Evolutionary conservation across 371 early-diverging fungal genomes (phyloP), one percentile per base, ranked within the genome.

Genomic region (Mortierella sp.): DNA sequence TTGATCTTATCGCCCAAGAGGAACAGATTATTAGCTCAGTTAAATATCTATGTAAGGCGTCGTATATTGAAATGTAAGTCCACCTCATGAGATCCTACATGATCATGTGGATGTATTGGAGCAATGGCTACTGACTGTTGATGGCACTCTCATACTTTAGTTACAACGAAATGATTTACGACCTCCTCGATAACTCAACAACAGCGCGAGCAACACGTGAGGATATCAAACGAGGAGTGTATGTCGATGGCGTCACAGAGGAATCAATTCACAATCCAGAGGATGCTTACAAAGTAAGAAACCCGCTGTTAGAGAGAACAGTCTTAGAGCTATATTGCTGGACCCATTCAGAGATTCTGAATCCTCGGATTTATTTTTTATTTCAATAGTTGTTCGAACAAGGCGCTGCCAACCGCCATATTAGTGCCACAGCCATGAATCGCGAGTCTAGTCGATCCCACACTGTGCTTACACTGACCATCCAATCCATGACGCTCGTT

Each of bases 121-220:
- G 15, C 40, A 40, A 10, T 40, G 13, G 10, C 40, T 15, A 10
- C 40, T 40, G 40, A 40, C 40, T 40, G 15, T 40, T n/a, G 17
- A 45, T n/a, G 10, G n/a, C n/a, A 6, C 3, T 45, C n/a, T 17
- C 17, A 45, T 45, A 45, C 10, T 45, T 45, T 79, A 80, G 81
- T 57, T 97, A 97, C 86, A 97, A 97, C 84, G 98, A 97, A 80
- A 89, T 92, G 64, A 93, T 97, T 34, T 90, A 90, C 58, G 98
- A 97, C 76, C 77, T 97, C 68, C 85, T 97, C 35, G 90, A 93
- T 54, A 85, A 84, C 66, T 77, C 83, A 3, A 83, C 83, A 28
- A 76, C 83, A 8, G 83, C 85, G n/a, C 85, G 89, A 23, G 81
- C 86, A 8, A 71, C 87, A 55, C 85, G 89, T 47, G 90, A 90